Evolutionary conservation across 179 eudicot species (phyloP).

Genomic region (Camellia oleifera): DNA sequence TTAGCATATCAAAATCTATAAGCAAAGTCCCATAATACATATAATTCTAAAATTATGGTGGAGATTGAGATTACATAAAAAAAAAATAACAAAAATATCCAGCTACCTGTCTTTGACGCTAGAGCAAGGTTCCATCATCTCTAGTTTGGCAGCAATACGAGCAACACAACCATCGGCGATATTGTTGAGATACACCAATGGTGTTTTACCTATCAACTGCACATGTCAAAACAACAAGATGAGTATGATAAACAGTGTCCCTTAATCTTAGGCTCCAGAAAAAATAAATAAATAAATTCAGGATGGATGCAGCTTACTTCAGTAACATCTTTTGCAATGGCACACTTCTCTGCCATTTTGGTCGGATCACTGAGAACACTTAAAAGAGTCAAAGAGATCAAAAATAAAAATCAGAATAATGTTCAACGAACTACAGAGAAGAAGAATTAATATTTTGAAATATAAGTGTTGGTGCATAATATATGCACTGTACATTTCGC

Average conservation of each 20-base stretch:
- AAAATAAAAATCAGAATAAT: neutral
- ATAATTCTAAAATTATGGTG: neutral
- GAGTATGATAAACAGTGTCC: neutral
- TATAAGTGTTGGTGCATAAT: too few relatives aligned
- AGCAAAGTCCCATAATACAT: neutral
- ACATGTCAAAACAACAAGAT: slow-evolving; percentile 9
- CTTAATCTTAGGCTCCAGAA: neutral
- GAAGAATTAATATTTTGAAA: neutral
- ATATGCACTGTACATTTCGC: too few relatives aligned
- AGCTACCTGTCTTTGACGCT: slow-evolving; percentile 80
- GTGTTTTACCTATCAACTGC: slow-evolving; percentile 78
- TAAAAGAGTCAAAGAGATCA: neutral
- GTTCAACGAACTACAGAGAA: neutral
- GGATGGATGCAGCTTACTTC: slow-evolving; percentile 48
- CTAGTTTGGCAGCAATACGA: slow-evolving; percentile 76
- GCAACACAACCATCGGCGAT: slow-evolving; percentile 81
- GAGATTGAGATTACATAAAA: neutral
- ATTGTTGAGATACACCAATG: slow-evolving; percentile 75
- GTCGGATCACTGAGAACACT: neutral
- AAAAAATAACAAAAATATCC: too few relatives aligned
- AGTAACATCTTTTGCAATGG: slow-evolving; percentile 76
- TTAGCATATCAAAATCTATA: neutral
- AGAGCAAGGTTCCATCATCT: slow-evolving; percentile 91
- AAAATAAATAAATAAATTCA: neutral
- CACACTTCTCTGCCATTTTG: slow-evolving; percentile 43